Evolutionary conservation across 1,284 basidiomycete species (phyloP).

Genomic region (Ceratorhiza oryzae-sativae): DNA sequence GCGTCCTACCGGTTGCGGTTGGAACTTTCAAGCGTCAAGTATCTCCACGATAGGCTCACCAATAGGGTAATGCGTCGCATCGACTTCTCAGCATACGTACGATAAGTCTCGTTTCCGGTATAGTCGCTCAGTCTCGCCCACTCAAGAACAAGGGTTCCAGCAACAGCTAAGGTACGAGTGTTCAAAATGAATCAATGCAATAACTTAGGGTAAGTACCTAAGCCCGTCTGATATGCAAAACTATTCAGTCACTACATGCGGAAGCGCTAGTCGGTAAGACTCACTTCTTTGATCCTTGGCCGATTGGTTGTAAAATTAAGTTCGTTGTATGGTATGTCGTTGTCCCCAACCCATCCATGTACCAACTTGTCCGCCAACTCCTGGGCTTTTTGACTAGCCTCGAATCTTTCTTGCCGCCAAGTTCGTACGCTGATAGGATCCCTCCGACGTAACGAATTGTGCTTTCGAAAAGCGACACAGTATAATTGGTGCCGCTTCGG

Average conservation of each 20-base stretch:
- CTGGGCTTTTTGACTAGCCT: conserved; percentile 6
- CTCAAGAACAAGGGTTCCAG: conserved; percentile 25
- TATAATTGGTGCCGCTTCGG: conserved; percentile 11
- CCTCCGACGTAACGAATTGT: conserved; percentile 36
- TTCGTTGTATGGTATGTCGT: conserved; percentile 40
- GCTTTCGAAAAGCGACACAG: conserved; percentile 25
- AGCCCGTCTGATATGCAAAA: background rate
- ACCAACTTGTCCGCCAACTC: conserved; percentile 37
- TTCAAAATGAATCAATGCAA: background rate
- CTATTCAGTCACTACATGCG: background rate
- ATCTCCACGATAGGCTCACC: background rate
- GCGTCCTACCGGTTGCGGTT: conserved; percentile 2
- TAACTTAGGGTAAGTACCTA: background rate
- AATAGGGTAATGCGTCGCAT: conserved; percentile 29
- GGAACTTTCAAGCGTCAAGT: background rate
- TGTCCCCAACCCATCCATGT: conserved; percentile 21
- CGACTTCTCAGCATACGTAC: conserved; percentile 22
- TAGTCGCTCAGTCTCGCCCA: conserved; percentile 27
- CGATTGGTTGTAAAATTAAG: conserved; percentile 40
- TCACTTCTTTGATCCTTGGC: conserved; percentile 21
- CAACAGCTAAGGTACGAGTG: conserved; percentile 11
- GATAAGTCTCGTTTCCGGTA: conserved; percentile 36
- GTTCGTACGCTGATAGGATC: conserved; percentile 29
- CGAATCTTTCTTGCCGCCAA: conserved; percentile 17
- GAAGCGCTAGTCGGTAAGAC: conserved; percentile 45